Base-by-base conservation (phyloP, 1,139 yeast species). In the Protomyces gravidus region DNA sequence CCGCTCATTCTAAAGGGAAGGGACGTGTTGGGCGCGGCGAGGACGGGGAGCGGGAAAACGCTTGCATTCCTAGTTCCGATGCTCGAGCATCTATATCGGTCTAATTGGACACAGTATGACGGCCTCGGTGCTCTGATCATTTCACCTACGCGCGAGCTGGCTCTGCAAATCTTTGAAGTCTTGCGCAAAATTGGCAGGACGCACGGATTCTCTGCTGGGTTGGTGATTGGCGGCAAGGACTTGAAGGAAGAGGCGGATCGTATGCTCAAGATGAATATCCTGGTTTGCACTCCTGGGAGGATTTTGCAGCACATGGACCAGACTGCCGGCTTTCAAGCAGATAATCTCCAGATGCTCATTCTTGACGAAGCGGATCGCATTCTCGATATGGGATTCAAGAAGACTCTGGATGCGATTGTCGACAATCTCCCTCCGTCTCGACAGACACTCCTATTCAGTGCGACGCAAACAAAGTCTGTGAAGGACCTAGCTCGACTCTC, bases 161-260 rank as follows among this genome's bases (percentile, higher is more conserved):
- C 98, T 0, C 85, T 89, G 65, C 98, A 92, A 73, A 92, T 87
- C 27, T 92, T 89, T 68, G 96, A 90, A 69, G 97, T 92, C 2
- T 74, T 92, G 63, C 77, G 86, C 30, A 87, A 85, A 67, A 85
- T 92, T 60, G 99, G 98, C 40, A 82, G 84, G 57, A 78, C 82
- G 66, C 87, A 85, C 66, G 78, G 84, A 11, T 83, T 92, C 64
- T 88, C 96, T 4, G 97, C 97, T 1, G 98, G 97, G 64, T 77
- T 92, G 65, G 95, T 92, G 19, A 90, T 94, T 67, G 99, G 99
- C 62, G 99, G 99, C 57, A 90, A 92, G 70, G 97, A 92, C 71
- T 89, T 88, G 45, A 82, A 82, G 65, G 88, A 79, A 65, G 99
- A 92, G 72, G 83, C 83, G 67, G 97, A 89, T 61, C 82, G 98